Conservation (phyloP, 805 yeast genomes). For the Suhomyces pyralidae region DNA sequence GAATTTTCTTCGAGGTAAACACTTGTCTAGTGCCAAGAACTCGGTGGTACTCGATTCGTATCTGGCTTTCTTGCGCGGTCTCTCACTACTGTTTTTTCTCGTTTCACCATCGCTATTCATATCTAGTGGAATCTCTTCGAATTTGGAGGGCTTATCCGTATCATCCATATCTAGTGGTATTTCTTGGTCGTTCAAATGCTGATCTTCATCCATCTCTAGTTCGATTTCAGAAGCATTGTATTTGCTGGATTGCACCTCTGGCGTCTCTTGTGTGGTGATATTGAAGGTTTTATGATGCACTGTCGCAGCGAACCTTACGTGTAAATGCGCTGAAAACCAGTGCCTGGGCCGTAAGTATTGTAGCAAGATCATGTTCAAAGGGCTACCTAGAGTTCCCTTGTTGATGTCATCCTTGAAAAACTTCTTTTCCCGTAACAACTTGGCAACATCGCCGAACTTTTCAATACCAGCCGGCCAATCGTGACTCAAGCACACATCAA, state of each 20-base stretch:
- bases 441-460: constrained; percentile 54
- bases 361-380: constrained; percentile 57
- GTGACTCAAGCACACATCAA: constrained; percentile 71
- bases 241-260: background rate
- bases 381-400: constrained; percentile 65
- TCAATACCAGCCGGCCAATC: constrained; percentile 93
- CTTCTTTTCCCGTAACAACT: constrained; percentile 57
- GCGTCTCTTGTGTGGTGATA: constrained; percentile 9
- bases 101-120: constrained; percentile 15
- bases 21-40: constrained; percentile 84
- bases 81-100: background rate
- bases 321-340: constrained; percentile 93
- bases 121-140: constrained; percentile 22
- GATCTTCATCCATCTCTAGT: constrained; percentile 18
- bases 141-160: constrained; percentile 17
- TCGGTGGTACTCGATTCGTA: constrained; percentile 25
- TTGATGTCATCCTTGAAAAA: constrained; percentile 65
- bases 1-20: constrained; percentile 61
- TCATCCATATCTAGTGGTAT: constrained; percentile 20
- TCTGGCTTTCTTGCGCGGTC: background rate
- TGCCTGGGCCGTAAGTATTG: constrained; percentile 53
- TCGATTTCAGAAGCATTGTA: constrained; percentile 16
- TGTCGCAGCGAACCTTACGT: constrained; percentile 64
- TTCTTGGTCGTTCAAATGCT: constrained; percentile 24
- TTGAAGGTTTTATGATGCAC: background rate